Evolutionary conservation across 768 basidiomycete genomes (phyloP).

Genomic region (Termitomyces sp.): DNA sequence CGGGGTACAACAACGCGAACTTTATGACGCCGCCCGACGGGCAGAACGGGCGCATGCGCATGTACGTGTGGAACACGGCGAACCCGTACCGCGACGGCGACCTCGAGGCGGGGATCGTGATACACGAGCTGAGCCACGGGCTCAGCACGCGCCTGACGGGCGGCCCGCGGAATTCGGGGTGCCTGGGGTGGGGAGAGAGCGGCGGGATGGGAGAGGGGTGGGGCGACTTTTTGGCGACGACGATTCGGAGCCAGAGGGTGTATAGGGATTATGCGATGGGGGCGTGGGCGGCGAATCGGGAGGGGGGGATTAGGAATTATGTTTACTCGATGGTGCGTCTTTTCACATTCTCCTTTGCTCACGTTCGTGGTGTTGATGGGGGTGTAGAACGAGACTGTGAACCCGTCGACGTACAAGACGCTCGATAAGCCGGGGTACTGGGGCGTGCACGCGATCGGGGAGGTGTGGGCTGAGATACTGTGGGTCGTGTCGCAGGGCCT

Average conservation of each 20-base stretch:
- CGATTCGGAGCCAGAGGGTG: slow-evolving; percentile 68
- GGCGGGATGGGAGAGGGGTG: slow-evolving; percentile 99
- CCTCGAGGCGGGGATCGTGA: slow-evolving; percentile 94
- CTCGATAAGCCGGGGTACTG: slow-evolving; percentile 93
- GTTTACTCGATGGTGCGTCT: slow-evolving; percentile 65
- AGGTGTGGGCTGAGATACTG: slow-evolving; percentile 93
- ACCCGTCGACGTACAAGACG: slow-evolving; percentile 92
- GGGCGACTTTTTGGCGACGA: slow-evolving; percentile 92
- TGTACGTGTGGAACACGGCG: slow-evolving; percentile 95
- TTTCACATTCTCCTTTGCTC: not conserved
- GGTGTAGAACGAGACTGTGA: slow-evolving; percentile 55
- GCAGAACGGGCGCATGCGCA: slow-evolving; percentile 88
- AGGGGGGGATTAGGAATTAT: slow-evolving; percentile 81
- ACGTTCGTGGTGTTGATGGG: not conserved
- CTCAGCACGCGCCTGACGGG: slow-evolving; percentile 93
- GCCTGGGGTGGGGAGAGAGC: slow-evolving; percentile 92
- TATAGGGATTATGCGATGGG: slow-evolving; percentile 91
- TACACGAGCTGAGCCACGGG: slow-evolving; percentile 87
- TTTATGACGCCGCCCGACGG: slow-evolving; percentile 87
- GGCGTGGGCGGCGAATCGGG: slow-evolving; percentile 86
- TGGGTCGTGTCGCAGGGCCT: slow-evolving; percentile 76
- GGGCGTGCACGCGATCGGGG: slow-evolving; percentile 89
- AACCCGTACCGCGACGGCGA: slow-evolving; percentile 93
- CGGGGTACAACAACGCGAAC: slow-evolving; percentile 90
- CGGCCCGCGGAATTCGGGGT: slow-evolving; percentile 88